Conservation (phyloP, 2,329 filamentous ascomycete genomes). For the Aspergillus latus region DNA sequence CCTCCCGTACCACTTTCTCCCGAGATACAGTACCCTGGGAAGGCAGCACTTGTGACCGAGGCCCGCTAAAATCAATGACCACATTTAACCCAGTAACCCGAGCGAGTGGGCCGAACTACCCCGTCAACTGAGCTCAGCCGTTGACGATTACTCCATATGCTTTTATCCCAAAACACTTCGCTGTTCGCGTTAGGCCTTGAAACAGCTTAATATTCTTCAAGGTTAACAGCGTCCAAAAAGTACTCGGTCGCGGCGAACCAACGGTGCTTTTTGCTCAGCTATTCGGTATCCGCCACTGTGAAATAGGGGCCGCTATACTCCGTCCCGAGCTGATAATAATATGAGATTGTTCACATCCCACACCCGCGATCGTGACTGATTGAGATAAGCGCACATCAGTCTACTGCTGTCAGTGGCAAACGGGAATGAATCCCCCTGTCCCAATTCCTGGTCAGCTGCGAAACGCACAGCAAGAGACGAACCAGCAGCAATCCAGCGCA, state of each 20-base stretch:
- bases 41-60: slow-evolving; percentile 1
- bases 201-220: background rate
- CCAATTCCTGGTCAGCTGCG: slow-evolving; percentile 17
- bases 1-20: background rate
- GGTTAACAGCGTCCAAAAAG: background rate
- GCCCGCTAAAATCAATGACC: slow-evolving; percentile 5
- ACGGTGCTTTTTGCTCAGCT: background rate
- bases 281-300: background rate
- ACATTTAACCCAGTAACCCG: slow-evolving; percentile 16
- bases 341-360: background rate
- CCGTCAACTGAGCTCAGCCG: slow-evolving; percentile 15
- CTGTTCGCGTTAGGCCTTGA: background rate
- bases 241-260: background rate
- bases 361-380: background rate
- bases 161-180: background rate
- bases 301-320: background rate
- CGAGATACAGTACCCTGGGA: background rate
- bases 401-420: background rate
- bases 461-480: background rate
- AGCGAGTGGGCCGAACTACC: slow-evolving; percentile 12
- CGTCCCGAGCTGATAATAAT: background rate
- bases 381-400: background rate
- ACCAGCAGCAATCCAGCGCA: background rate
- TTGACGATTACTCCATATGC: slow-evolving; percentile 19
- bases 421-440: background rate